Evolutionary conservation across 164 flowering plant species (phyloP).

Genomic region (Cinnamomum micranthum): DNA sequence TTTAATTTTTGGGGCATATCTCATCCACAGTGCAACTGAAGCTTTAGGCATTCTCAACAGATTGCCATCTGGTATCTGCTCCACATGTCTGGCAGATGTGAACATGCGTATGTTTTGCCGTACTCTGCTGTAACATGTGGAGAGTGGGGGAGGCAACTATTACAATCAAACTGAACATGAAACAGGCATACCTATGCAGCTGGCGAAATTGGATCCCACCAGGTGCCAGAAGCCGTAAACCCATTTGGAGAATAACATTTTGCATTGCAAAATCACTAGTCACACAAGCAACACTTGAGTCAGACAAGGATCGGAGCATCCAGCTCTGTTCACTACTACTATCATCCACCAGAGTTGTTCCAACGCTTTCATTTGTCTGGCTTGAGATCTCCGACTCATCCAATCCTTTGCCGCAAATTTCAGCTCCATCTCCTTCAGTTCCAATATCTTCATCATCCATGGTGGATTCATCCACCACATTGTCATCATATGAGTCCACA

Average conservation of each 20-base stretch:
- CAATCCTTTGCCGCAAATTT: slow-evolving; percentile 21
- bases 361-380: slow-evolving; percentile 45
- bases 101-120: no score
- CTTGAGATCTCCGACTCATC: slow-evolving; percentile 47
- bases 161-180: neutral
- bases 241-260: slow-evolving; percentile 95
- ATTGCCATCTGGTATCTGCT: no score
- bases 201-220: slow-evolving; percentile 95
- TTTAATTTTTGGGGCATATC: neutral
- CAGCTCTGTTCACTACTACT: slow-evolving; percentile 81
- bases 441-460: slow-evolving; percentile 10
- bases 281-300: slow-evolving; percentile 88
- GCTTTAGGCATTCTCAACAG: neutral
- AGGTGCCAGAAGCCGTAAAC: slow-evolving; percentile 83
- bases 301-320: slow-evolving; percentile 78
- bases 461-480: slow-evolving; percentile 1
- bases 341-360: slow-evolving; percentile 52
- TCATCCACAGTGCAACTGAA: neutral
- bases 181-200: slow-evolving; percentile 63
- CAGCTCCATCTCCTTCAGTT: slow-evolving; percentile 27
- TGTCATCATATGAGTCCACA: slow-evolving; percentile 6
- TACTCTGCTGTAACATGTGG: no score
- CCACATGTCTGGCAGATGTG: no score
- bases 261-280: slow-evolving; percentile 98
- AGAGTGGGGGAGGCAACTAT: neutral